Base-by-base conservation (phyloP, 331 rosid species). In the Malus hybrid region DNA sequence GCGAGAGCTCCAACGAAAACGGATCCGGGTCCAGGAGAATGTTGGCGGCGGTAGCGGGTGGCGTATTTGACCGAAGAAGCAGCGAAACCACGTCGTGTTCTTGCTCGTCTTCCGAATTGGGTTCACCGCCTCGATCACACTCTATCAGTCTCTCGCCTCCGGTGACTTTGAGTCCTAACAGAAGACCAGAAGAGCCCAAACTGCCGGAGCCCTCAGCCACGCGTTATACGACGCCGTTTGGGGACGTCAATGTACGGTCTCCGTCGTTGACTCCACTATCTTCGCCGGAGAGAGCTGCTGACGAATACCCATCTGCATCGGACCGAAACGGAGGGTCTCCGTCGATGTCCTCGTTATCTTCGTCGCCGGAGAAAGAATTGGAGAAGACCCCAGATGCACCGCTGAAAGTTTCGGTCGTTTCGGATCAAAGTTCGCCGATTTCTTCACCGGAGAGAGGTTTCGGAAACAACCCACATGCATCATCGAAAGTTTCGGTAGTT, bases 11-110 rank as follows among this genome's bases (percentile, higher is more conserved):
- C 50, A 69, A 46, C 4, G 76, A 69, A 19, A 81, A 66, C 28
- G 90, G 86, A 55, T 84, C 88, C 59, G 85, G 75, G 46, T 87
- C 90, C 1, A 63, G 81, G 44, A 69, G 88, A 82, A 24, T 55
- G 18, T 68, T 84, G 11, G 76, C 72, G 32, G 72, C 80, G 6
- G 54, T 64, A 48, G 86, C 74, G n/a, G 75, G 60, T 3, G 77
- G 72, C 3, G 77, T 48, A 33, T 75, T 75, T 12, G 68, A 61
- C 10, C 72, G 33, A 6, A 76, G 82, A 44, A 71, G 52, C 74
- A 81, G 83, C 18, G 89, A 75, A 20, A 73, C 86, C 28, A 79
- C 79, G 44, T 64, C 82, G 5, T 55, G 77, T 12, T 84, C 90
- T 6, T 61, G 66, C 80, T 76, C 90, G 36, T 68, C 85, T 61